phyloP scores from a whole-genome alignment of 139 green algal species.

The Closterium sp. region DNA sequence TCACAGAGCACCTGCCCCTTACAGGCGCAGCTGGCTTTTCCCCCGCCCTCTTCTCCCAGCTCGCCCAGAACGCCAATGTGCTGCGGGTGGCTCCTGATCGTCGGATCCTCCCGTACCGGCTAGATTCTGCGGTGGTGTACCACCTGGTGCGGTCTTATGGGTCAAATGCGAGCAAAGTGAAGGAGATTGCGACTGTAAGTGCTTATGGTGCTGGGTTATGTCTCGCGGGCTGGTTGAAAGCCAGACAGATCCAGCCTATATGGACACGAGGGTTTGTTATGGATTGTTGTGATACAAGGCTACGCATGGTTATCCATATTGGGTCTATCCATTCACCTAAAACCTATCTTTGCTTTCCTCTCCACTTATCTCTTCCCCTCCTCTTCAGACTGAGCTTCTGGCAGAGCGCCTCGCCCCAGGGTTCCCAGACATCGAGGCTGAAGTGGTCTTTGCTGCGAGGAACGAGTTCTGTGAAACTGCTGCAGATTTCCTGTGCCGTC shows the following conservation, averaged over 20 bases:
- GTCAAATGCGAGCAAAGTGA: conserved; percentile 69
- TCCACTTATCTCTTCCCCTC: background rate
- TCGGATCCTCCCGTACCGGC: background rate
- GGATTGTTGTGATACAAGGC: too few species aligned
- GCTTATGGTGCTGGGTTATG: conserved; percentile 8
- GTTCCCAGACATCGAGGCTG: conserved; percentile 90
- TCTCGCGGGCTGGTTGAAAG: too few species aligned
- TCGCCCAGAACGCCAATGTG: conserved; percentile 65
- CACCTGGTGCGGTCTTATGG: conserved; percentile 77
- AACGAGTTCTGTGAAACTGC: conserved; percentile 87
- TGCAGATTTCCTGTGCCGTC: conserved; percentile 87
- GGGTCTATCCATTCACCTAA: too few species aligned
- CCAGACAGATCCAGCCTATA: too few species aligned
- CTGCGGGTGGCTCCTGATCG: background rate
- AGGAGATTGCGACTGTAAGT: conserved; percentile 69
- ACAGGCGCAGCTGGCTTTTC: conserved; percentile 71
- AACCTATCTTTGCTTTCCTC: too few species aligned
- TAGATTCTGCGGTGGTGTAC: conserved; percentile 42
- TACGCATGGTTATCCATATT: too few species aligned
- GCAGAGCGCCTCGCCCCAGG: conserved; percentile 73
- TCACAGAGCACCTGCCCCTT: conserved; percentile 68
- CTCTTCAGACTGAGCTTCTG: background rate
- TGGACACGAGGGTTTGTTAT: too few species aligned
- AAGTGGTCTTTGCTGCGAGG: conserved; percentile 66
- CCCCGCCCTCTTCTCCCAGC: conserved; percentile 68